These are phyloP conservation scores for Juglanconis juglandina DNA, from an alignment of 2,329 filamentous ascomycete genomes.

Conservation along the genomic window DNA sequence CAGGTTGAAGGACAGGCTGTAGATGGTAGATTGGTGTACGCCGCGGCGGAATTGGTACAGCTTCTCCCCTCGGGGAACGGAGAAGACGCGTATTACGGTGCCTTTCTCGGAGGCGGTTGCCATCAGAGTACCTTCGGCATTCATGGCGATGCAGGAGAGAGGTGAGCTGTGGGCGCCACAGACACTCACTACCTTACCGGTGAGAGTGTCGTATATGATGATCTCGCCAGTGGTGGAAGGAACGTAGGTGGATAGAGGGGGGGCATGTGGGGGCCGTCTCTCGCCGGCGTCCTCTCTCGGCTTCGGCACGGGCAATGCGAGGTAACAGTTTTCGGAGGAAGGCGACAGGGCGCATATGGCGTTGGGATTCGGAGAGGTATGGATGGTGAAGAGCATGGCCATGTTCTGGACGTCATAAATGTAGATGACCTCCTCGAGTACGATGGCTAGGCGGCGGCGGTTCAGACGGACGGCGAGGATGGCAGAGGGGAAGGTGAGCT, in stretches of 20 bases:
- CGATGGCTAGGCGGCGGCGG: constrained; percentile 86
- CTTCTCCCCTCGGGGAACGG: constrained; percentile 84
- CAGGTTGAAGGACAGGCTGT: constrained; percentile 98
- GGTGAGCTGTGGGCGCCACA: constrained; percentile 93
- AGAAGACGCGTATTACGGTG: constrained; percentile 95
- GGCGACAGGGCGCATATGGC: constrained; percentile 91
- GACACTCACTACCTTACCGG: constrained; percentile 89
- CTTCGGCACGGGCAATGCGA: constrained; percentile 86
- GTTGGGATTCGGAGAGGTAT: constrained; percentile 87
- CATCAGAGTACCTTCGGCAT: constrained; percentile 85
- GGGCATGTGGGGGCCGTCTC: constrained; percentile 73
- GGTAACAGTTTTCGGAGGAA: constrained; percentile 91
- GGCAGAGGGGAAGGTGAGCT: constrained; percentile 96
- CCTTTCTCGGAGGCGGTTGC: constrained; percentile 96
- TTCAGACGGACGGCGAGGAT: constrained; percentile 93
- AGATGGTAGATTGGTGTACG: constrained; percentile 92
- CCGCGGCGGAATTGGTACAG: constrained; percentile 94
- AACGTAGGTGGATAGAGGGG: constrained; percentile 73
- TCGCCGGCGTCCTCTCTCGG: constrained; percentile 58
- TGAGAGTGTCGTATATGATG: constrained; percentile 84
- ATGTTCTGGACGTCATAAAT: constrained; percentile 99
- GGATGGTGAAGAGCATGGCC: constrained; percentile 87
- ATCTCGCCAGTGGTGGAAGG: constrained; percentile 87
- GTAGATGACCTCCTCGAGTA: constrained; percentile 94
- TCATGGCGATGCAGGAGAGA: constrained; percentile 84